Evolutionary conservation across 441 rosid genomes (phyloP).

Genomic region (Populus tomentosa): DNA sequence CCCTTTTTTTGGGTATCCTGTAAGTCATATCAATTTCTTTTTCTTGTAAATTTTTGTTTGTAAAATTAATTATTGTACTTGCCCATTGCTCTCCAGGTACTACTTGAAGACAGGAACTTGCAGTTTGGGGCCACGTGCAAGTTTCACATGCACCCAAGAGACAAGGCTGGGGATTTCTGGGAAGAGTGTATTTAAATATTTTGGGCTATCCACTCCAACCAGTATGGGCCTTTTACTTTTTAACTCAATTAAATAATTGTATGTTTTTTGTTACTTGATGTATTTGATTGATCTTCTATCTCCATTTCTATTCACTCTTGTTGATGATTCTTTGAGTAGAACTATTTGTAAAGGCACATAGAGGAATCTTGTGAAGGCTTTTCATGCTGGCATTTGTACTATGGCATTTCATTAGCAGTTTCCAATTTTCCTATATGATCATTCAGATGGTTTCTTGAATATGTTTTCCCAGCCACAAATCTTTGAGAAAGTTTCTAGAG

Average conservation of each 20-base stretch:
- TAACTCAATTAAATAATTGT: background rate
- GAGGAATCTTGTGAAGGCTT: background rate
- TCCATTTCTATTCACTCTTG: background rate
- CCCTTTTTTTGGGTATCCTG: background rate
- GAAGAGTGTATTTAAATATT: constrained; percentile 81
- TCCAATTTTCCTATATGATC: background rate
- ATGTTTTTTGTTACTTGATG: background rate
- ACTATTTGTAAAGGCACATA: background rate
- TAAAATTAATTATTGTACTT: constrained; percentile 21
- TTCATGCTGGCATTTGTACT: background rate
- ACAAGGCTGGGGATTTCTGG: constrained; percentile 97
- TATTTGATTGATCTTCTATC: background rate
- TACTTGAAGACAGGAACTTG: constrained; percentile 98
- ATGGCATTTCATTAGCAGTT: background rate
- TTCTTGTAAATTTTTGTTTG: background rate
- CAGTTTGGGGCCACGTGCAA: constrained; percentile 99
- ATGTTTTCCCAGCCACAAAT: background rate
- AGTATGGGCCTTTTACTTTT: constrained; percentile 40
- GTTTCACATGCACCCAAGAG: constrained; percentile 98
- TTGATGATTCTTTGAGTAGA: background rate
- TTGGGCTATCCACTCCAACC: constrained; percentile 95
- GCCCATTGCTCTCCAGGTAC: constrained; percentile 57
- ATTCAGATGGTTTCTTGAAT: background rate
- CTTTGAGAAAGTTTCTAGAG: background rate
- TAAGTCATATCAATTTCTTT: background rate